Evolutionary conservation across 2,329 filamentous ascomycete species (phyloP).

Genomic region (Tothia fuscella): DNA sequence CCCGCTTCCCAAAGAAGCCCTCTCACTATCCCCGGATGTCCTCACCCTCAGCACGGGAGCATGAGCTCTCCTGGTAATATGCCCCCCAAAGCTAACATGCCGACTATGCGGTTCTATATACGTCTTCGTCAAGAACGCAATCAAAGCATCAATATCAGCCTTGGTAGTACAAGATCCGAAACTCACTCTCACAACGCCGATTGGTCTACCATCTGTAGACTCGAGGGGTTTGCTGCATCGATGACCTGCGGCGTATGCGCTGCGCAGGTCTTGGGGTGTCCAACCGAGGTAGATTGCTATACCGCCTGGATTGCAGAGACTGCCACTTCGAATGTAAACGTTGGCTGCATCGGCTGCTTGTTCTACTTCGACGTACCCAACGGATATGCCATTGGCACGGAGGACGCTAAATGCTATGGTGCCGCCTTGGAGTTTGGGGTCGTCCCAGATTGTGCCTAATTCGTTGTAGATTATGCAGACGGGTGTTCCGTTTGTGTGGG

Average conservation of each 20-base stretch:
- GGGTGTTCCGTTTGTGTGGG: slow-evolving; percentile 40
- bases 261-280: slow-evolving; percentile 42
- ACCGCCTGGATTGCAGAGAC: slow-evolving; percentile 43
- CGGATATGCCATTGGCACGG: slow-evolving; percentile 38
- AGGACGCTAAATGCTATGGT: slow-evolving; percentile 54
- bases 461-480: slow-evolving; percentile 46
- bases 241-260: slow-evolving; percentile 44
- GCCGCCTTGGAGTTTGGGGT: slow-evolving; percentile 44
- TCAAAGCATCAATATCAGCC: slow-evolving; percentile 40
- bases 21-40: too few relatives aligned
- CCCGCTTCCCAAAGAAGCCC: too few relatives aligned
- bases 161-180: slow-evolving; percentile 50
- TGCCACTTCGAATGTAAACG: slow-evolving; percentile 51
- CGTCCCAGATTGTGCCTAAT: slow-evolving; percentile 34
- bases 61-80: too few relatives aligned
- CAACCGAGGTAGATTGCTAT: slow-evolving; percentile 36
- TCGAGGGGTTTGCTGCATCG: slow-evolving; percentile 44
- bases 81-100: too few relatives aligned
- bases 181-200: slow-evolving; percentile 49
- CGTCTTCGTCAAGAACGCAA: slow-evolving; percentile 30
- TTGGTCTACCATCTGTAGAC: slow-evolving; percentile 42
- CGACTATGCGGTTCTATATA: too few relatives aligned
- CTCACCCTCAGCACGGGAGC: too few relatives aligned
- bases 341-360: slow-evolving; percentile 40
- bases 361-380: slow-evolving; percentile 50